Evolutionary conservation across 2,329 filamentous ascomycete genomes (phyloP), one percentile per base, ranked within the genome.

Genomic region (Talaromyces sp.): DNA sequence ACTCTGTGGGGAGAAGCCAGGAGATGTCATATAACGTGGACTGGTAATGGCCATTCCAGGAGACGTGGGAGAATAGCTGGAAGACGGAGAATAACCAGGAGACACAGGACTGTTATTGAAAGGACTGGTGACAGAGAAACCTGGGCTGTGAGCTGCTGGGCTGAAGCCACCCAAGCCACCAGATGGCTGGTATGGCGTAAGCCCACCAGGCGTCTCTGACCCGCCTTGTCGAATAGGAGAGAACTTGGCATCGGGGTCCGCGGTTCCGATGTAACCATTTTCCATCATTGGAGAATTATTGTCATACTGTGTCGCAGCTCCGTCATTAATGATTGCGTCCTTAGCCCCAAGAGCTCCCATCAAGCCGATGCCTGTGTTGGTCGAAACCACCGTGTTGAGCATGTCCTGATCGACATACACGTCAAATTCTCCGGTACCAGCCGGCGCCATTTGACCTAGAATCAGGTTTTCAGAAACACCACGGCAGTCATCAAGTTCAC

Each of bases 401-500:
- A 99, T 96, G 77, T 90, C 90, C 65, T 92, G 92, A 73, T 99
- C 96, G 66, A 99, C 84, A 67, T 93, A 87, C 58, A 98, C 87
- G 65, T 99, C 92, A 69, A 99, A 93, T 76, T 96, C 92, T 65
- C 95, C 95, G 61, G 96, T 99, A 64, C 95, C 95, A 84, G 96
- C 93, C 31, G 96, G 95, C 5, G 96, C 95, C 78, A 98, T 86
- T 79, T 99, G 95, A 64, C 95, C 95, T 64, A 99, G 85, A 86
- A 99, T 99, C 73, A 99, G 89, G 79, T 99, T 99, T 79, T 99
- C 95, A 17, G 95, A 98, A 56, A 99, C 93, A 82, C 95, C 95
- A 63, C 92, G 90, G 80, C 96, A 99, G 77, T 99, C 95, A 72
- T 99, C 95, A 32, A 99, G 84, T 76, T 99, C 95, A 73, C 95